Base-by-base conservation (phyloP, 2,329 filamentous ascomycete species). In the Ophiostoma ulmi region DNA sequence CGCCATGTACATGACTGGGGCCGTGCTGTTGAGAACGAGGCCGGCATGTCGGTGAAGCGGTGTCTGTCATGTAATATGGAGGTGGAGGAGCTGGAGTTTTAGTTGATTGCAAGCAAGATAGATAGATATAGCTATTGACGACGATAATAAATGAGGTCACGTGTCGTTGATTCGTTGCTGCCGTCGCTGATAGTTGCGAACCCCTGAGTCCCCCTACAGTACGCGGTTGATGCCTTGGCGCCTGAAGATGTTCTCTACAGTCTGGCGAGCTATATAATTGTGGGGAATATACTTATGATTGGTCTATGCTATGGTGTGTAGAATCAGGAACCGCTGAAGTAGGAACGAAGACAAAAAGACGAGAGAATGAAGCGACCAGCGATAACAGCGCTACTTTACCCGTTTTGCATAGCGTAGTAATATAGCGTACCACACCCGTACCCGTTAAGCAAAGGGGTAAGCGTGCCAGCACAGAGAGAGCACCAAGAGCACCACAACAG, bases 1-100 rank as follows among this genome's bases (percentile, higher is more conserved):
- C 91, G 87, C 76, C 95, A 99, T 83, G 90, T 93, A 69, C 95
- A 99, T 81, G 91, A 97, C 78, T 99, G 95, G 86, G 90, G 88
- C 0, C 83, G 89, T 72, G 82, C 88, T 44, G 86, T 94, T 8
- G 88, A 90, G 79, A 88, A 88, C 73, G 86, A 86, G 75, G 85
- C 87, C 17, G 94, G 93, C 0, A 87, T 91, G 83, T 91, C 87
- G 58, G 88, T 92, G 70, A 97, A 96, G 85, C 93, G 86, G 1
- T 94, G 92, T 80, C 82, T 87, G 65, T 86, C 86, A 26, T 94
- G 92, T 78, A 89, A 90, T 2, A 91, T 91, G 86, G 91, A 92
- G 78, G 90, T 94, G 67, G 91, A 94, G 76, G 89, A 91, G 81
- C 80, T 91, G 79, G 90, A 90, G 77, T 86, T 91, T 76, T 89